These are phyloP conservation scores for Fusarium sp. DNA, from an alignment of 2,329 filamentous ascomycete genomes.

Conservation along the genomic window DNA sequence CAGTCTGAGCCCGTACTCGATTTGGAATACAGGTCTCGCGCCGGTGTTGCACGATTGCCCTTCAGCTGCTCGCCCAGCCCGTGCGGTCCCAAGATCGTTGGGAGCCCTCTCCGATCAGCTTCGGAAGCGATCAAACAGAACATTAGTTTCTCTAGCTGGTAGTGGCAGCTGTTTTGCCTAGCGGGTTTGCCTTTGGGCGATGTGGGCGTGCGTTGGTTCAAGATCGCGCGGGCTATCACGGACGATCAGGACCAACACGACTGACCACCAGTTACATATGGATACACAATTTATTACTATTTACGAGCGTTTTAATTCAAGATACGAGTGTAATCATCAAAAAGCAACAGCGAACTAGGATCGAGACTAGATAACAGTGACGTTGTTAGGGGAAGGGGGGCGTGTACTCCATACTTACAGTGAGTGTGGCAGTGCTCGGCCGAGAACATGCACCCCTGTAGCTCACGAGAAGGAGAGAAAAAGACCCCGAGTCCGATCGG, in stretches of 20 bases:
- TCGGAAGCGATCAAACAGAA: constrained; percentile 23
- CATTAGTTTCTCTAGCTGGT: constrained; percentile 9
- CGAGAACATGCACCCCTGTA: constrained; percentile 37
- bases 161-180: constrained; percentile 18
- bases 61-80: constrained; percentile 21
- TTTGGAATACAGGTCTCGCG: constrained; percentile 27
- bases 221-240: constrained; percentile 16
- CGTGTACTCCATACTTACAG: constrained; percentile 6
- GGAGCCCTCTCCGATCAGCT: constrained; percentile 28
- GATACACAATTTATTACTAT: neutral
- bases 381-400: constrained; percentile 27
- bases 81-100: constrained; percentile 22
- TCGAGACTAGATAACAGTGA: constrained; percentile 38
- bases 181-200: constrained; percentile 12
- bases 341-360: constrained; percentile 25
- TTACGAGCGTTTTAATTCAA: constrained; percentile 15
- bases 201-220: constrained; percentile 12
- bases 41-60: constrained; percentile 29
- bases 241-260: constrained; percentile 21
- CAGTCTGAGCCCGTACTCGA: constrained; percentile 10
- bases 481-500: constrained; percentile 21
- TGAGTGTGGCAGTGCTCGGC: constrained; percentile 45
- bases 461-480: constrained; percentile 3
- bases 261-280: constrained; percentile 12
- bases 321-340: constrained; percentile 27